Base-by-base conservation (phyloP, 2,329 filamentous ascomycete genomes). In the Claviceps paspali region DNA sequence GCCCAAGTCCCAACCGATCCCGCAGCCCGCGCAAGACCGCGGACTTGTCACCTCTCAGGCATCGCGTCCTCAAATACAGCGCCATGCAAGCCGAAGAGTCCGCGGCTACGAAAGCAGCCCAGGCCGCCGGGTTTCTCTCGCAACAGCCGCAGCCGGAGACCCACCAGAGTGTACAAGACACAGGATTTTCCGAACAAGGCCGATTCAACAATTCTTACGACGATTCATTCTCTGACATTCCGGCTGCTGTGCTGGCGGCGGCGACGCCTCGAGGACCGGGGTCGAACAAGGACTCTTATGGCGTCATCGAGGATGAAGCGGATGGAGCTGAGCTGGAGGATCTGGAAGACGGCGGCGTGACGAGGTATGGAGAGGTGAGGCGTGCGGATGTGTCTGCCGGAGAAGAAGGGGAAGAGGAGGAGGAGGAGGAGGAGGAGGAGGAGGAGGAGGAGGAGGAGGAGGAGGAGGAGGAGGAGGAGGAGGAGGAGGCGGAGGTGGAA, bases 181-280 rank as follows among this genome's bases (percentile, higher is more conserved):
- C 48, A 22, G 41, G 31, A 5, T 33, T 28, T 8, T 36, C 44
- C 1, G 49, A 48, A 3, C 46, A 52, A 2, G 51, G 57, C 2
- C 53, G 59, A 17, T 49, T 54, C n/a, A n/a, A n/a, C 2, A 53
- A 52, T 28, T 35, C 51, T 21, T 68, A 71, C 31, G 66, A 73
- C 1, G 70, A 74, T 43, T 71, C 68, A 0, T 75, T 74, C 44
- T 74, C 70, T 0, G 67, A 71, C 36, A 69, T 74, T 12, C 68
- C 70, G 1, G 62, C 68, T 12, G 59, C 52, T 4, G 54, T 72
- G 2, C 60, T 74, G 4, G 60, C 58, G 11, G 66, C 66, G 21
- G 70, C 67, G 4, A 69, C 62, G 1, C 68, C 63, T 1, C 52
- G 49, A 21, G 59, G 48, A 12, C 43, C 49, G 3, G 33, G 35